phyloP scores from a whole-genome alignment of 148 eudicot species.

The Vaccinium vitisidaea region DNA sequence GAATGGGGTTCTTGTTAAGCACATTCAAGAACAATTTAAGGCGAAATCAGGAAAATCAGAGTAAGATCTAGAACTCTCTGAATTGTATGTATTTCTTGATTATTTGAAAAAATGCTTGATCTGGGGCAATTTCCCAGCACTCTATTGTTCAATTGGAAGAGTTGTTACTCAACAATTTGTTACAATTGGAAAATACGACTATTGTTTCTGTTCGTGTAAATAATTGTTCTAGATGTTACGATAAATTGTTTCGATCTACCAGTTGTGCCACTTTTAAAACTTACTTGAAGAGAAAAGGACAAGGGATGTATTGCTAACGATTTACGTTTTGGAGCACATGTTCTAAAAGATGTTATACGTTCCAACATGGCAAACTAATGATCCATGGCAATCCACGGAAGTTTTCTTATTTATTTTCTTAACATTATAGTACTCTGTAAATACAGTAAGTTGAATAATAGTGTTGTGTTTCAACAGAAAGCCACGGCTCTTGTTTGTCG shows the following conservation, averaged over 20 bases:
- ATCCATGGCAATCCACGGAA: neutral
- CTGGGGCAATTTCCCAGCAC: neutral
- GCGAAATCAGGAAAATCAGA: slow-evolving; percentile 91
- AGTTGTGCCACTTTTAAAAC: neutral
- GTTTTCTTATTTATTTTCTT: neutral
- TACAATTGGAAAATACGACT: neutral
- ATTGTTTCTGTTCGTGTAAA: neutral
- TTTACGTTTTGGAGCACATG: neutral
- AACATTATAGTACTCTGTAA: neutral
- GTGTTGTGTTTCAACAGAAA: neutral
- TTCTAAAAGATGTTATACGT: neutral
- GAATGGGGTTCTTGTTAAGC: slow-evolving; percentile 83
- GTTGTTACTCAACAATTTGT: neutral
- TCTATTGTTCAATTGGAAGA: neutral
- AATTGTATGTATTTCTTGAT: neutral
- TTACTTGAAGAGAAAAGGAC: slow-evolving; percentile 3
- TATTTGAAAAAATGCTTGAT: neutral
- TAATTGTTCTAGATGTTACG: neutral
- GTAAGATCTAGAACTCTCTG: slow-evolving; percentile 44
- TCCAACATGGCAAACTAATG: neutral
- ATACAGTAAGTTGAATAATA: neutral
- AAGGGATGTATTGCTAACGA: neutral
- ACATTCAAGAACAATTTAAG: slow-evolving; percentile 95
- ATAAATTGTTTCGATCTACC: neutral
- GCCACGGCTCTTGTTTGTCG: neutral